Conservation (phyloP, 192 early-diverging fungal genomes). For the Mortierella alpina region DNA sequence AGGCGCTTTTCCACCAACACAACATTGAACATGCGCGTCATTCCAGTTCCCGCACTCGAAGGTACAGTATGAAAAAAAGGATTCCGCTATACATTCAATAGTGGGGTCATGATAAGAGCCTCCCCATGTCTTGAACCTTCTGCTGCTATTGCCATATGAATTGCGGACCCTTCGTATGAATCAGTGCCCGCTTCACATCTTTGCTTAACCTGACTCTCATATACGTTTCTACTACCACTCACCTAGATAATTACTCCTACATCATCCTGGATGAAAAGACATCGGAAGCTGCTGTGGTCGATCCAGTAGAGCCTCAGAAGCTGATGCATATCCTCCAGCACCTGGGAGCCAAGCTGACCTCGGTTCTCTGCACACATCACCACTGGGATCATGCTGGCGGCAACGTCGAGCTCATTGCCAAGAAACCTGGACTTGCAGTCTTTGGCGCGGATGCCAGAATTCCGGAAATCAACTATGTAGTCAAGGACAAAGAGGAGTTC, state of each 20-base stretch:
- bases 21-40: conserved; percentile 23
- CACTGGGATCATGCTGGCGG: conserved; percentile 91
- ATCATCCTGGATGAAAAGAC: conserved; percentile 79
- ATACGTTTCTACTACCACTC: too few relatives aligned
- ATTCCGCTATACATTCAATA: background rate
- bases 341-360: conserved; percentile 62
- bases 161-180: background rate
- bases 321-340: conserved; percentile 67
- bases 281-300: conserved; percentile 78
- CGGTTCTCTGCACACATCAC: conserved; percentile 89
- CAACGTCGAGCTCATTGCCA: conserved; percentile 68
- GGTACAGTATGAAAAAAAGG: background rate
- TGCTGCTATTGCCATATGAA: too few relatives aligned
- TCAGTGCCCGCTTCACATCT: too few relatives aligned
- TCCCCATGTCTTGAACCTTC: too few relatives aligned
- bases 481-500: conserved; percentile 79
- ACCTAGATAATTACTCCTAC: conserved; percentile 89
- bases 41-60: conserved; percentile 46
- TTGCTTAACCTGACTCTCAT: too few relatives aligned
- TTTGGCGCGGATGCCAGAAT: conserved; percentile 92
- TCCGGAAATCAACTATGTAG: conserved; percentile 77
- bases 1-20: conserved; percentile 14
- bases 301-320: conserved; percentile 88
- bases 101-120: background rate
- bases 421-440: conserved; percentile 71